These are phyloP conservation scores for Penicillium brasilianum DNA, from an alignment of 2,329 filamentous ascomycete species.

Conservation along the genomic window DNA sequence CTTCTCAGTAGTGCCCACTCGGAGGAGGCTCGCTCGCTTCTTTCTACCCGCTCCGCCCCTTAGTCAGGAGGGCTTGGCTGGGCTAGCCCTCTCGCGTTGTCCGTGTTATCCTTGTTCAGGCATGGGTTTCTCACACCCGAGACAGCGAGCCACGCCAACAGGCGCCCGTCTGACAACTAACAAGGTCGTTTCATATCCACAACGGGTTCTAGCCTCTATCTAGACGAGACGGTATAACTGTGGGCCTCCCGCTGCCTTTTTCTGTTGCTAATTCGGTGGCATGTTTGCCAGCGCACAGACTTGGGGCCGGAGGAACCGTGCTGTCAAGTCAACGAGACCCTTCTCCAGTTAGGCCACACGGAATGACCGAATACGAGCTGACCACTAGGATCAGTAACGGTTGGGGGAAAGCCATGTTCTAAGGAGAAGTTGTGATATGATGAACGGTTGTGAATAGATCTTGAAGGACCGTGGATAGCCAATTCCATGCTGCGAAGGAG, in stretches of 20 bases:
- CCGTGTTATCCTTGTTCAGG: neutral
- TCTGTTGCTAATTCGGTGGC: neutral
- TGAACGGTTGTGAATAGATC: neutral
- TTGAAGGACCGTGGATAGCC: neutral
- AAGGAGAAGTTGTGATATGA: neutral
- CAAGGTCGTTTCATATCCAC: neutral
- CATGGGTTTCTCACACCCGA: neutral
- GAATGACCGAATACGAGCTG: constrained; percentile 1
- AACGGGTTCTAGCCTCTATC: neutral
- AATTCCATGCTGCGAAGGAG: too few relatives aligned
- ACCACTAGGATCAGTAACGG: neutral
- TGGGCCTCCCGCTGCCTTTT: neutral
- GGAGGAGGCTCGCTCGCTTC: constrained; percentile 15
- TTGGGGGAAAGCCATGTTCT: neutral
- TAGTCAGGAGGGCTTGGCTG: neutral
- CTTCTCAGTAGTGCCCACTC: neutral
- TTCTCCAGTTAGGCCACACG: neutral
- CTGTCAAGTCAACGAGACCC: neutral
- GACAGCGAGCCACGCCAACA: neutral
- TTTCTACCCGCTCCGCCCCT: constrained; percentile 9
- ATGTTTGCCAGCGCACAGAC: constrained; percentile 1
- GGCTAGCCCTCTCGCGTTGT: neutral
- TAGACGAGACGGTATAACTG: neutral
- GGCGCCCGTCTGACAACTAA: neutral
- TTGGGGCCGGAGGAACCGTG: neutral